phyloP scores from a whole-genome alignment of 345 rosid species.

The Eucalyptus camaldulensis region DNA sequence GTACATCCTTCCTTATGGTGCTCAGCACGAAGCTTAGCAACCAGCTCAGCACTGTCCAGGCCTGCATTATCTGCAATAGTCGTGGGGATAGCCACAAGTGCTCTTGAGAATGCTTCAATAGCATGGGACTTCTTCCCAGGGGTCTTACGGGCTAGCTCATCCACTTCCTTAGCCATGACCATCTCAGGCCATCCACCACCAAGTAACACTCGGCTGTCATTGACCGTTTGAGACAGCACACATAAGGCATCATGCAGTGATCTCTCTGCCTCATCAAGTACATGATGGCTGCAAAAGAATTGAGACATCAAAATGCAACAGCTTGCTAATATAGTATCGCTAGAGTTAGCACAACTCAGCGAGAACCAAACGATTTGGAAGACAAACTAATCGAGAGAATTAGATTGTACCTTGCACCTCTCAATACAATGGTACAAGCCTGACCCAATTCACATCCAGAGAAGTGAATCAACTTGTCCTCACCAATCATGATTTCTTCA shows the following conservation, averaged over 20 bases:
- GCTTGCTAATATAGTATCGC: background rate
- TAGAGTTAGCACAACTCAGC: background rate
- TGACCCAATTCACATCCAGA: slow-evolving; percentile 97
- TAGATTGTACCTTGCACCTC: slow-evolving; percentile 76
- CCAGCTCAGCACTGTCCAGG: slow-evolving; percentile 91
- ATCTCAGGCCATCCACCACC: slow-evolving; percentile 99
- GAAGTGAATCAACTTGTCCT: slow-evolving; percentile 93
- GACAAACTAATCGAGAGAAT: background rate
- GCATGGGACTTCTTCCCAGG: slow-evolving; percentile 98
- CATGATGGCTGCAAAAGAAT: slow-evolving; percentile 59
- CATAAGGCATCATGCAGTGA: slow-evolving; percentile 96
- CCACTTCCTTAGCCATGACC: slow-evolving; percentile 97
- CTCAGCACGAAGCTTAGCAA: slow-evolving; percentile 96
- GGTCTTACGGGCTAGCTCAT: slow-evolving; percentile 85
- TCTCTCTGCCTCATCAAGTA: slow-evolving; percentile 97
- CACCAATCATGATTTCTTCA: slow-evolving; percentile 99
- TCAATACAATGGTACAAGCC: slow-evolving; percentile 87
- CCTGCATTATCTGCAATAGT: slow-evolving; percentile 97
- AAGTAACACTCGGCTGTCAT: slow-evolving; percentile 78
- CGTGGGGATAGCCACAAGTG: slow-evolving; percentile 78
- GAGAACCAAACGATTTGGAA: background rate
- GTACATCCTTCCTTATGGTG: slow-evolving; percentile 73
- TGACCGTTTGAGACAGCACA: slow-evolving; percentile 91
- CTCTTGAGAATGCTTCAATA: slow-evolving; percentile 85
- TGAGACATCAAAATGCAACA: background rate